Evolutionary conservation across 345 rosid species (phyloP).

Genomic region (Clarkia xantiana): DNA sequence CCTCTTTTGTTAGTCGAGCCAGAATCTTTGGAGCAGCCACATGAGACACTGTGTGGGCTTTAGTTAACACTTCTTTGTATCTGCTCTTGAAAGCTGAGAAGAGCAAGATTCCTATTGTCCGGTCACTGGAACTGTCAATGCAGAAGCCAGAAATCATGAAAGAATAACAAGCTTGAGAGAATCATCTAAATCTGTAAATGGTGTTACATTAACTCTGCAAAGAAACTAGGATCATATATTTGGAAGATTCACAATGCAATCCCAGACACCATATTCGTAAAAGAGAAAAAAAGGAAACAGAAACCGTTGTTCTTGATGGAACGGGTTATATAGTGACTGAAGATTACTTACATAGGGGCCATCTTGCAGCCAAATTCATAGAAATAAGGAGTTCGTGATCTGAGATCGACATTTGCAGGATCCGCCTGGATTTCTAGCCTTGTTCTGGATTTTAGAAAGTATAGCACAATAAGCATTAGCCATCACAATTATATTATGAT

Average conservation of each 20-base stretch:
- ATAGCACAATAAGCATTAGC: background rate
- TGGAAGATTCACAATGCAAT: too few relatives aligned
- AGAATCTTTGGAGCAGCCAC: conserved; percentile 44
- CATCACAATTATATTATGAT: background rate
- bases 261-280: background rate
- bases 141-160: background rate
- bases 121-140: conserved; percentile 41
- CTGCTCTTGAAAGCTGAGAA: conserved; percentile 56
- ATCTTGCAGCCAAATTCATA: conserved; percentile 85
- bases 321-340: background rate
- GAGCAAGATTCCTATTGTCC: conserved; percentile 53
- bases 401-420: conserved; percentile 75
- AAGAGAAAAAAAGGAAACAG: too few relatives aligned
- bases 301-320: too few relatives aligned
- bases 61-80: conserved; percentile 62
- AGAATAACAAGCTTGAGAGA: background rate
- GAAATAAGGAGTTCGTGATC: conserved; percentile 57
- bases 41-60: conserved; percentile 61
- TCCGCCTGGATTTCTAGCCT: conserved; percentile 81
- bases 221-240: too few relatives aligned
- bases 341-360: conserved; percentile 55
- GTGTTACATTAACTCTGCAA: too few relatives aligned
- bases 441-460: conserved; percentile 26
- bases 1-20: conserved; percentile 52
- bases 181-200: background rate